Percentiles rank a stretch among this genome's conserved stretches.
These are phyloP conservation scores for Mycena polygramma DNA, from an alignment of 768 basidiomycete genomes.

Conservation along the genomic window DNA sequence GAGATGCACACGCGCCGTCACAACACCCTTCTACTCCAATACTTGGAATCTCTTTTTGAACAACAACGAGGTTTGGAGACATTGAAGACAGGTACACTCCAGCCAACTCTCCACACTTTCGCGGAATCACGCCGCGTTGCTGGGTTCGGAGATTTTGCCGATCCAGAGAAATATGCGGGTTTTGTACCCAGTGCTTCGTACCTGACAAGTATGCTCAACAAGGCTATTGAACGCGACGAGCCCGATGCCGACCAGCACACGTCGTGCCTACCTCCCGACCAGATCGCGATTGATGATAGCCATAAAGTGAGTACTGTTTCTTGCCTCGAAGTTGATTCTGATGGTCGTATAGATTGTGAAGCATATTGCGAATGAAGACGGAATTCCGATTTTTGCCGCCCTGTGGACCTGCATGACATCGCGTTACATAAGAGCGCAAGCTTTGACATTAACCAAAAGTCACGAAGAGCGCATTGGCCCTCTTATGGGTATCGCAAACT, in stretches of 20 bases:
- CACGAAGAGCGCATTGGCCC: slow-evolving; percentile 36
- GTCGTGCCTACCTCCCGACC: background rate
- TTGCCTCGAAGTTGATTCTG: background rate
- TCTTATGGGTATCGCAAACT: slow-evolving; percentile 20
- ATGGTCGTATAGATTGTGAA: background rate
- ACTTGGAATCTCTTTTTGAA: background rate
- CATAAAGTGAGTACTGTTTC: no score
- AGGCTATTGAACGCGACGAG: background rate
- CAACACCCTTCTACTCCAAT: background rate
- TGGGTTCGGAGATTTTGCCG: background rate
- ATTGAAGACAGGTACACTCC: background rate
- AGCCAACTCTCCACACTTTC: background rate
- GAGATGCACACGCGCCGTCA: background rate
- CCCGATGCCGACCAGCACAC: background rate
- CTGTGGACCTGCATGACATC: background rate
- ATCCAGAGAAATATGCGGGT: background rate
- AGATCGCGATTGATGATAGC: background rate
- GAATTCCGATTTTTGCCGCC: background rate
- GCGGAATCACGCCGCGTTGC: background rate
- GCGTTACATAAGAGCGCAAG: slow-evolving; percentile 36
- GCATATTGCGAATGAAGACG: background rate
- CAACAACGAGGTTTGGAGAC: background rate
- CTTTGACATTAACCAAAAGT: slow-evolving; percentile 41
- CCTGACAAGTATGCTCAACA: background rate
- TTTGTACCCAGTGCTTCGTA: background rate